Percentiles rank a stretch among this genome's conserved stretches.
These are phyloP conservation scores for Suillus spraguei DNA, from an alignment of 768 basidiomycete genomes.

Conservation along the genomic window DNA sequence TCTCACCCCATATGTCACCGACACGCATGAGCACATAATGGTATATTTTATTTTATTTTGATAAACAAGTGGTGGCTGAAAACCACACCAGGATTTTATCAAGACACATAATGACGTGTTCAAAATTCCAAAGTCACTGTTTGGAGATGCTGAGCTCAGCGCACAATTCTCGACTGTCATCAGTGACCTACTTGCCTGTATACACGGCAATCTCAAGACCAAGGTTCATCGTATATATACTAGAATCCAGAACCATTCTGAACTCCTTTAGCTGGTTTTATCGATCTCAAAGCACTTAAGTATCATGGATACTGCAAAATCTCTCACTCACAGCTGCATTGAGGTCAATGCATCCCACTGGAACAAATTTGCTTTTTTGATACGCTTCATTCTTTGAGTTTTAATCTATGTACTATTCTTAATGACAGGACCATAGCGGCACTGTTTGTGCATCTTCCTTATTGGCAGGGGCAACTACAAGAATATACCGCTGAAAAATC, in stretches of 20 bases:
- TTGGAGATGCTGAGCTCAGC: constrained; percentile 4
- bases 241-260: too few species aligned
- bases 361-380: constrained; percentile 11
- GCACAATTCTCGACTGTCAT: too few species aligned
- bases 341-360: constrained; percentile 9
- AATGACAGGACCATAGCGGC: neutral
- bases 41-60: too few species aligned
- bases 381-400: neutral
- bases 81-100: constrained; percentile 8
- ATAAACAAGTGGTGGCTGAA: too few species aligned
- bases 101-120: constrained; percentile 7
- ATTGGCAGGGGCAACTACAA: constrained; percentile 9
- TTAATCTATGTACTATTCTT: neutral
- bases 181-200: neutral
- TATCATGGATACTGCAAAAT: neutral
- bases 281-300: neutral
- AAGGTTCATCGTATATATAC: neutral
- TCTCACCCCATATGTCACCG: constrained; percentile 10
- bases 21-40: constrained; percentile 7
- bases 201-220: constrained; percentile 5
- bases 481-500: neutral
- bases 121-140: constrained; percentile 7
- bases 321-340: constrained; percentile 1
- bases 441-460: constrained; percentile 8
- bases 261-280: too few species aligned